Evolutionary conservation across 306 rosid species (phyloP).

Genomic region (Purshia tridentata): DNA sequence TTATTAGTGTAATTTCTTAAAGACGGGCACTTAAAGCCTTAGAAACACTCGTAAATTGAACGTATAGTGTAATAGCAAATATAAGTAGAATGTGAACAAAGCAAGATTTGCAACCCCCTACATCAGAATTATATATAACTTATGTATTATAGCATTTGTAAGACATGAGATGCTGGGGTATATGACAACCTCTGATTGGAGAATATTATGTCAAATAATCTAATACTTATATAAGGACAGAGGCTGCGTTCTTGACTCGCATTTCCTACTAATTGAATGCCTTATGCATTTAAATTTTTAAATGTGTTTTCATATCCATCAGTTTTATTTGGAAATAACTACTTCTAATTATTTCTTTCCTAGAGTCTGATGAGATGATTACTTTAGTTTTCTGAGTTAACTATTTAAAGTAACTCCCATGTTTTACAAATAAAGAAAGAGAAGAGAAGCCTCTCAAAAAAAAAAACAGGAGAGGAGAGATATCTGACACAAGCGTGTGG

Average conservation of each 20-base stretch:
- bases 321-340: neutral
- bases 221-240: neutral
- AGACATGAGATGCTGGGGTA: neutral
- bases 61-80: neutral
- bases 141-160: neutral
- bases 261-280: neutral
- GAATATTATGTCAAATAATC: neutral
- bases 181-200: neutral
- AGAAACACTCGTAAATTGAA: neutral
- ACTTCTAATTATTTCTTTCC: neutral
- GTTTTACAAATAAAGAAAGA: too few relatives aligned
- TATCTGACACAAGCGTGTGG: too few relatives aligned
- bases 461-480: too few relatives aligned
- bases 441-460: too few relatives aligned
- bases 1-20: neutral
- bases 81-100: neutral
- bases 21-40: neutral
- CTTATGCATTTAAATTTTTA: neutral
- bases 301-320: neutral
- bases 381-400: neutral
- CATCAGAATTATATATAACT: neutral
- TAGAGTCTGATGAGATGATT: neutral
- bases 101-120: neutral
- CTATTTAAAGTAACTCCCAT: neutral
- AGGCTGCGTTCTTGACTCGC: neutral